These are phyloP conservation scores for Eutrema yunnanense DNA, from an alignment of 345 rosid species.

Conservation along the genomic window DNA sequence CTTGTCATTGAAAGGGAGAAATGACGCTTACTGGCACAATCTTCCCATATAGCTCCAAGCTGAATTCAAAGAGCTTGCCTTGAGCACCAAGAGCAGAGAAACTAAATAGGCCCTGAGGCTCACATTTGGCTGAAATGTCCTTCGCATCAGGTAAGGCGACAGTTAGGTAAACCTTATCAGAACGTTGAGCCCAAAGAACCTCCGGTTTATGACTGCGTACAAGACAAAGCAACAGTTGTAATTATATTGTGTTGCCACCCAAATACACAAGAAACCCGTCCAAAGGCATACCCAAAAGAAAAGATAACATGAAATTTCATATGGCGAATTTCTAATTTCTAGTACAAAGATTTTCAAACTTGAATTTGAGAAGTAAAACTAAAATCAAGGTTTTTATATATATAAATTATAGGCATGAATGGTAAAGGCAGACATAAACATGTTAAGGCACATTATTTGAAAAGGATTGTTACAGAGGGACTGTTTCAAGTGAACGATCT, in stretches of 20 bases:
- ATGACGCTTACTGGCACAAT: conserved; percentile 38
- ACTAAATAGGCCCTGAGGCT: conserved; percentile 57
- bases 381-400: neutral
- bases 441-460: neutral
- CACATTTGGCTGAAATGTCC: conserved; percentile 67
- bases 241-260: neutral
- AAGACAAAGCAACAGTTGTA: neutral
- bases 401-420: neutral
- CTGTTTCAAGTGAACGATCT: neutral
- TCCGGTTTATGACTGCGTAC: conserved; percentile 73
- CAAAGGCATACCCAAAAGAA: neutral
- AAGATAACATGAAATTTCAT: neutral
- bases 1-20: neutral
- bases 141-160: conserved; percentile 84
- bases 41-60: conserved; percentile 57
- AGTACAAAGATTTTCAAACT: neutral
- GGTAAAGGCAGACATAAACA: neutral
- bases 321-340: neutral
- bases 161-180: conserved; percentile 75
- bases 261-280: neutral
- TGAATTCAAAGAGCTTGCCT: conserved; percentile 61
- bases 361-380: neutral
- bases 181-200: conserved; percentile 96
- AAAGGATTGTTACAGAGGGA: neutral
- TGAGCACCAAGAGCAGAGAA: conserved; percentile 81